Percentiles rank a stretch among this genome's conserved stretches.
Evolutionary conservation across 1,139 yeast species (phyloP).

Genomic region (Geotrichum reessii): DNA sequence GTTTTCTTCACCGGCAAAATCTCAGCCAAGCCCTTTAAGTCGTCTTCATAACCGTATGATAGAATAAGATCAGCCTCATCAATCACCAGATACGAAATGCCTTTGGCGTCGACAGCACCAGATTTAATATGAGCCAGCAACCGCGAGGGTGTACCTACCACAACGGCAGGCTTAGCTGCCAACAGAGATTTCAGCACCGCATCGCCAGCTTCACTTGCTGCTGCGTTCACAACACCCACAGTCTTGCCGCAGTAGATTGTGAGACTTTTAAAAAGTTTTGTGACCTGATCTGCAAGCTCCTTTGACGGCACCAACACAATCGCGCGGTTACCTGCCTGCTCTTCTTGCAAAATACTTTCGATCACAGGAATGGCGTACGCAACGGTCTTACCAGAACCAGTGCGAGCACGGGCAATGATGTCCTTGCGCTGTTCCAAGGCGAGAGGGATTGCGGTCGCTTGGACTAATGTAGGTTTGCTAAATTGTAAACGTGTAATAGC

Average conservation of each 20-base stretch:
- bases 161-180: constrained; percentile 65
- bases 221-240: constrained; percentile 64
- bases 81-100: constrained; percentile 67
- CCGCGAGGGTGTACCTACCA: constrained; percentile 85
- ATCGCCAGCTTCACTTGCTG: constrained; percentile 59
- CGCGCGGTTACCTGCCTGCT: constrained; percentile 34
- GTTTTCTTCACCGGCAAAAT: constrained; percentile 66
- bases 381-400: constrained; percentile 89
- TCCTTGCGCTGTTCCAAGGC: constrained; percentile 84
- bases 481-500: constrained; percentile 72
- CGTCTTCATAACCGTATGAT: constrained; percentile 88
- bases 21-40: constrained; percentile 55
- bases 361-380: constrained; percentile 78
- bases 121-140: constrained; percentile 45
- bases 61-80: constrained; percentile 94
- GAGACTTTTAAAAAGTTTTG: constrained; percentile 61
- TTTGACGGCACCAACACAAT: constrained; percentile 78
- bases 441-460: constrained; percentile 84
- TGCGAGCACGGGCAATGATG: constrained; percentile 79
- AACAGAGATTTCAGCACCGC: constrained; percentile 67
- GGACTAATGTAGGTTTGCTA: constrained; percentile 81
- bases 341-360: constrained; percentile 51
- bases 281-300: constrained; percentile 81
- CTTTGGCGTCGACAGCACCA: constrained; percentile 38
- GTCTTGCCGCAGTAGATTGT: constrained; percentile 65